Evolutionary conservation across 768 basidiomycete species (phyloP), one percentile per base, ranked within the genome.

Genomic region (Peribolospora baueri): DNA sequence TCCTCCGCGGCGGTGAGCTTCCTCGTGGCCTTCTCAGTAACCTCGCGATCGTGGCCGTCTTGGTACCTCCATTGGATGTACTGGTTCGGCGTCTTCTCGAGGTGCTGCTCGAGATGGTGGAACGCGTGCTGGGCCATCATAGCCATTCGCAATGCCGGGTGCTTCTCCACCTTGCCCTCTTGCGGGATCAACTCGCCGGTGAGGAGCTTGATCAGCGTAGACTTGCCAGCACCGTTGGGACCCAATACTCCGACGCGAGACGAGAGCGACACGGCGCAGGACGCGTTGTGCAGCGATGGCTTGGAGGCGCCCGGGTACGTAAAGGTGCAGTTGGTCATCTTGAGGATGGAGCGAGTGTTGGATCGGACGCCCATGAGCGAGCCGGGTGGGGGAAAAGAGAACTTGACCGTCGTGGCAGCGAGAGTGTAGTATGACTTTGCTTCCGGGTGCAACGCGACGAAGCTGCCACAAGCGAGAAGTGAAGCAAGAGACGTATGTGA

Each of bases 41-140:
- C 70, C 70, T 97, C 90, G 60, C 87, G 82, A 74, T 97, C 90
- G 68, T 91, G 83, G 51, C 90, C 91, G 68, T 93, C 90, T 66
- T 95, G 90, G 77, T 88, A 97, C 62, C 90, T 82, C 90, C 90
- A 97, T 70, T 93, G 87, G 63, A 95, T 93, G 65, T 97, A 97
- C 54, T 81, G 82, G 57, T 90, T 84, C 37, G 91, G 85, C 4
- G 88, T 91, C 72, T 97, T 93, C 69, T 91, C 87, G 48, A 97
- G 68, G 71, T 97, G 90, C 62, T 77, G 81, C 66, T 91, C 85
- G 82, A 65, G 58, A 66, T 97, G 90, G 71, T 93, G 91, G 54
- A 91, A 95, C 43, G 90, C 90, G 68, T 97, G 90, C 64, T 97
- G 90, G 4, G 91, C 90, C 59, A 97, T 87, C 68, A 95, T 95